Evolutionary conservation across 2,329 filamentous ascomycete genomes (phyloP).

Genomic region (Rhexocercosporidium sp.): DNA sequence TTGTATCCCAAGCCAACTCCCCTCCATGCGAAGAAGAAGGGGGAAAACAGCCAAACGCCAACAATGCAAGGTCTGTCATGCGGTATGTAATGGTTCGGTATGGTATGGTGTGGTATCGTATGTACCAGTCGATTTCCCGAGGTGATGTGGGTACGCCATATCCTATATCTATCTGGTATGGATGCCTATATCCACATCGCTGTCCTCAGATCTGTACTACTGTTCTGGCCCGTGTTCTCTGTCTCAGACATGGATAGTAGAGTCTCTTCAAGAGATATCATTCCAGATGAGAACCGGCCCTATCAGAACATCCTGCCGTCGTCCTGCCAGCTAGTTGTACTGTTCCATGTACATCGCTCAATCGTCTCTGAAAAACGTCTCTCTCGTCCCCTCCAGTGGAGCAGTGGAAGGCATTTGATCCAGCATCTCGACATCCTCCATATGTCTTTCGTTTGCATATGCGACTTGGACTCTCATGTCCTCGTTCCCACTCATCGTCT

Average conservation of each 20-base stretch:
- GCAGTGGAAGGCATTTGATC: conserved; percentile 15
- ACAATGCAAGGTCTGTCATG: not conserved
- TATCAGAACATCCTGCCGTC: not conserved
- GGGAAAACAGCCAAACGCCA: not conserved
- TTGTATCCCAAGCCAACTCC: not conserved
- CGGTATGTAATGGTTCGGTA: not conserved
- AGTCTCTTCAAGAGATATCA: not conserved
- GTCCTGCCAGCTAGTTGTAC: not conserved
- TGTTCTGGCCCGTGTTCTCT: too few relatives aligned
- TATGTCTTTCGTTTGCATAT: conserved; percentile 3
- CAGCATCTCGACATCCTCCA: conserved; percentile 17
- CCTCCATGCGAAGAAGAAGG: not conserved
- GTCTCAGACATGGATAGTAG: not conserved
- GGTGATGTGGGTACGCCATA: not conserved
- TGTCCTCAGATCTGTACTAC: not conserved
- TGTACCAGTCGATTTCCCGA: not conserved
- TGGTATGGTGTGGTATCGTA: not conserved
- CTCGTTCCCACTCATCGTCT: conserved; percentile 35
- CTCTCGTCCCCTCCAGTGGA: conserved; percentile 3
- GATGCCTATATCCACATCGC: not conserved
- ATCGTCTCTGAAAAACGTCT: conserved; percentile 20
- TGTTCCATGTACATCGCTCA: not conserved
- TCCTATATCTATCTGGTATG: not conserved
- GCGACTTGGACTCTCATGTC: not conserved
- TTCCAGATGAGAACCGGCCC: not conserved